Evolutionary conservation across 805 yeast genomes (phyloP).

Genomic region (Ogataea nitratoaversa): DNA sequence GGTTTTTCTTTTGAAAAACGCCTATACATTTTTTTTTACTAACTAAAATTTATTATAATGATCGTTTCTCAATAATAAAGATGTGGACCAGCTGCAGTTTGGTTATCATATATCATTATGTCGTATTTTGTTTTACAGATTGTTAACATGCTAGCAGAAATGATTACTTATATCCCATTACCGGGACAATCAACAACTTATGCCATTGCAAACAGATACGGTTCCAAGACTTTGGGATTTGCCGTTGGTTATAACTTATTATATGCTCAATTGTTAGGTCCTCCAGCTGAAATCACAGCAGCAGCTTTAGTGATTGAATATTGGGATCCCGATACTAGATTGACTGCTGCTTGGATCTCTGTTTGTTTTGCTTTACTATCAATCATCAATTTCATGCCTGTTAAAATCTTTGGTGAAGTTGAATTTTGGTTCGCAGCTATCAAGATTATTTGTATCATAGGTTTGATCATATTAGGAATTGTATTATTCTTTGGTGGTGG

Average conservation of each 20-base stretch:
- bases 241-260: slow-evolving; percentile 36
- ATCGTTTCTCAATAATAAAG: slow-evolving; percentile 5
- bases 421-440: slow-evolving; percentile 66
- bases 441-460: slow-evolving; percentile 61
- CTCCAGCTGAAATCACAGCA: slow-evolving; percentile 53
- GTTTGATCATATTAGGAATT: slow-evolving; percentile 51
- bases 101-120: slow-evolving; percentile 57
- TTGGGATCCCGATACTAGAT: slow-evolving; percentile 37
- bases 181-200: slow-evolving; percentile 43
- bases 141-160: slow-evolving; percentile 61
- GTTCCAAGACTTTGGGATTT: slow-evolving; percentile 25
- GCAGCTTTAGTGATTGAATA: slow-evolving; percentile 56
- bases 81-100: slow-evolving; percentile 34
- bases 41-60: background rate
- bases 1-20: too few species aligned
- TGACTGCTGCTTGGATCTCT: slow-evolving; percentile 51
- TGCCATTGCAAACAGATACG: slow-evolving; percentile 27
- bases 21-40: background rate
- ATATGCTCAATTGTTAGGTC: slow-evolving; percentile 30
- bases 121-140: slow-evolving; percentile 62
- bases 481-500: slow-evolving; percentile 63
- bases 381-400: slow-evolving; percentile 44
- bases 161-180: slow-evolving; percentile 57
- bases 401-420: slow-evolving; percentile 37
- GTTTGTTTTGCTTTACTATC: slow-evolving; percentile 45